phyloP scores from a whole-genome alignment of 495 filamentous ascomycete species.

The Tuber brumale region DNA sequence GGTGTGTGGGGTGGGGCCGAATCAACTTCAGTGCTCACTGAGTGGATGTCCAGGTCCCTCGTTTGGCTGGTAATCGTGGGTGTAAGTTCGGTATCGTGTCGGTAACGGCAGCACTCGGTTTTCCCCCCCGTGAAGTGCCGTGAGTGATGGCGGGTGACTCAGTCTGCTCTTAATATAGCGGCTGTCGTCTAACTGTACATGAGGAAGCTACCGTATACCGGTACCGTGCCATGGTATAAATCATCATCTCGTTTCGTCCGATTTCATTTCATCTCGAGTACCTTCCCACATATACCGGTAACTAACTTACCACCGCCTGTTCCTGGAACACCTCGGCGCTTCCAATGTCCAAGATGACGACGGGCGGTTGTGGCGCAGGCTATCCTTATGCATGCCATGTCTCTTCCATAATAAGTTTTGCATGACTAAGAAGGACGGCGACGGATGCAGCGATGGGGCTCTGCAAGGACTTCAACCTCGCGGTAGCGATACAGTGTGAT shows the following conservation, averaged over 20 bases:
- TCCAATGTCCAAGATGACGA: neutral
- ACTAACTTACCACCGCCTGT: neutral
- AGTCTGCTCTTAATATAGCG: too few species aligned
- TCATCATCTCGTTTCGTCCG: neutral
- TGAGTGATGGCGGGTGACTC: too few species aligned
- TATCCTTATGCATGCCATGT: too few species aligned
- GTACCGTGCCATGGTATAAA: neutral
- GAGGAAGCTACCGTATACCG: too few species aligned
- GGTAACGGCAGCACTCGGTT: too few species aligned
- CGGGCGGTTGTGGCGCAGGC: neutral
- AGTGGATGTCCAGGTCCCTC: too few species aligned
- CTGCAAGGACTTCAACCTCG: neutral
- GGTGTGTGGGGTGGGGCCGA: too few species aligned
- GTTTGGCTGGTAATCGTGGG: too few species aligned
- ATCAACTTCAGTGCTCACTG: too few species aligned
- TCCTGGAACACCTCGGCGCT: neutral
- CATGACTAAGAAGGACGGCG: neutral
- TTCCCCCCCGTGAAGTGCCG: too few species aligned
- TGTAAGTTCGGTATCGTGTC: too few species aligned
- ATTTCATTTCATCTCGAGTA: neutral
- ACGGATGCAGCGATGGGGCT: neutral
- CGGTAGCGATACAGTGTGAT: neutral
- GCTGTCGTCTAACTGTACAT: too few species aligned
- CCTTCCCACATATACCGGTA: neutral
- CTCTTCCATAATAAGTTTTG: neutral